phyloP scores from a whole-genome alignment of 306 rosid species.

The Potentilla sterilis region DNA sequence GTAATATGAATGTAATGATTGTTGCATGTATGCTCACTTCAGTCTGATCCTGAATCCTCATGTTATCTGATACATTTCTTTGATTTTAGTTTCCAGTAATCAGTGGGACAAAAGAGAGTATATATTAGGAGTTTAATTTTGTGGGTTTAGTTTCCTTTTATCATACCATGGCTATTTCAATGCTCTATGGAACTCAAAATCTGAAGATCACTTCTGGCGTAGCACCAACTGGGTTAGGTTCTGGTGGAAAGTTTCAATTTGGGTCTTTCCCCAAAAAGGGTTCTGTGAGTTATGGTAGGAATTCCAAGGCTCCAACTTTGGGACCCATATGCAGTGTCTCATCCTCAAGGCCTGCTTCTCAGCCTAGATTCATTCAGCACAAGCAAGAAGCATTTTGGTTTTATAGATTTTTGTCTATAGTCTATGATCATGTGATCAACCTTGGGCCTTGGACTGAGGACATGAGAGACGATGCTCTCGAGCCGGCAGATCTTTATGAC shows the following conservation, averaged over 20 bases:
- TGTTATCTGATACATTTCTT: neutral
- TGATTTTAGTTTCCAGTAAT: neutral
- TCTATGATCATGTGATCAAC: slow-evolving; percentile 80
- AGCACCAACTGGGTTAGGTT: slow-evolving; percentile 51
- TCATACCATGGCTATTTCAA: slow-evolving; percentile 58
- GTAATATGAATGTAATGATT: neutral
- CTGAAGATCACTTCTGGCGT: slow-evolving; percentile 38
- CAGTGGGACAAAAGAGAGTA: neutral
- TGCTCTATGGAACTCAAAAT: slow-evolving; percentile 67
- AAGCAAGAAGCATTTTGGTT: slow-evolving; percentile 96
- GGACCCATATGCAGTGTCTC: slow-evolving; percentile 59
- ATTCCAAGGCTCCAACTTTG: slow-evolving; percentile 21
- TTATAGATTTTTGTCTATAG: slow-evolving; percentile 82
- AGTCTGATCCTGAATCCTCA: neutral
- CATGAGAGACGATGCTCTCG: slow-evolving; percentile 92
- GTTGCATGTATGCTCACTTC: neutral
- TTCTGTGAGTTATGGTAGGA: slow-evolving; percentile 30
- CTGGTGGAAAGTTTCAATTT: slow-evolving; percentile 36
- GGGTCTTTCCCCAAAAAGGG: slow-evolving; percentile 35
- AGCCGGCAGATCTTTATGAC: slow-evolving; percentile 75
- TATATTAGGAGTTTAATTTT: slow-evolving; percentile 9
- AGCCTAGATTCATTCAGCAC: slow-evolving; percentile 91
- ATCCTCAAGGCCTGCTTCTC: slow-evolving; percentile 73
- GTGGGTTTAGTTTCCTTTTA: slow-evolving; percentile 19
- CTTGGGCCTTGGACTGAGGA: slow-evolving; percentile 98